Conservation (phyloP, 768 basidiomycete genomes). For the Kwoniella mangroviensis region DNA sequence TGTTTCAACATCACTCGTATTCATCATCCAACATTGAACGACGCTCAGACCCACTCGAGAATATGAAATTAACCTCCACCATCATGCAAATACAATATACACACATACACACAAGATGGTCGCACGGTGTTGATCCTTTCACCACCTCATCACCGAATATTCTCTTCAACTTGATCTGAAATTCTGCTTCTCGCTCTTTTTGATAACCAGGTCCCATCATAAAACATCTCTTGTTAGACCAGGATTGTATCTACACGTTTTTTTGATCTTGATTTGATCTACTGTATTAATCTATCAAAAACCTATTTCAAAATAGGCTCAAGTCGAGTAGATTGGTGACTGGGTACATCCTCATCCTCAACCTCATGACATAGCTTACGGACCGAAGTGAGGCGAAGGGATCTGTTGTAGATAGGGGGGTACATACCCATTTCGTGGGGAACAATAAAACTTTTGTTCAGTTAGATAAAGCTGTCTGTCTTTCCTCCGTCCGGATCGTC, state of each 20-base stretch:
- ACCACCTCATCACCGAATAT: background rate
- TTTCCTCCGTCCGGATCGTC: background rate
- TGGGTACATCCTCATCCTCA: background rate
- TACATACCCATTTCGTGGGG: background rate
- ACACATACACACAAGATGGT: background rate
- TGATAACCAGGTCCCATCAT: conserved; percentile 6
- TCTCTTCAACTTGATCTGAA: background rate
- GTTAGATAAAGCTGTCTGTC: background rate
- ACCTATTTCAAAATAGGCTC: too few relatives aligned
- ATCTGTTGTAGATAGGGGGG: background rate
- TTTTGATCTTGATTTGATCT: background rate
- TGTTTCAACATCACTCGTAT: too few relatives aligned
- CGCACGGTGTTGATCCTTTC: background rate
- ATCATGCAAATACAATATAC: background rate
- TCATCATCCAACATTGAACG: background rate
- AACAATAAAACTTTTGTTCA: background rate
- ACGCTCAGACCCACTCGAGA: background rate
- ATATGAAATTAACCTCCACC: background rate
- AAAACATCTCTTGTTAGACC: background rate
- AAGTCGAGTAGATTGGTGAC: too few relatives aligned
- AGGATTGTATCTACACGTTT: conserved; percentile 12
- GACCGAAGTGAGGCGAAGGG: background rate
- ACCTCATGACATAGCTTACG: background rate
- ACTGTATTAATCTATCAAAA: background rate
- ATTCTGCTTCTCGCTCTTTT: background rate